These are phyloP conservation scores for Candida sanyaensis DNA, from an alignment of 1,139 yeast species.

Conservation along the genomic window DNA sequence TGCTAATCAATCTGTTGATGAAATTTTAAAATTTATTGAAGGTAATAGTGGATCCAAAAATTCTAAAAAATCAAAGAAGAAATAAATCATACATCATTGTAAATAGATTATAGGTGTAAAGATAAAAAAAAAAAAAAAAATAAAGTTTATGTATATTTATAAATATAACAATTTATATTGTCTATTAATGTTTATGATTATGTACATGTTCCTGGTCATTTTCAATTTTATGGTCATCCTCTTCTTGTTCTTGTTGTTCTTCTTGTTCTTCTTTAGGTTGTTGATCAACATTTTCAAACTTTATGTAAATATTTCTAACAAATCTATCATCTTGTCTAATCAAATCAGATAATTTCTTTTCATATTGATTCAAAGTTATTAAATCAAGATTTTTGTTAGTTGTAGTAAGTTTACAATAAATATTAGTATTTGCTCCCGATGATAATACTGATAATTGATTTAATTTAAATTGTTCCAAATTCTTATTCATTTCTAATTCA, in stretches of 20 bases:
- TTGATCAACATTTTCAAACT: conserved; percentile 14
- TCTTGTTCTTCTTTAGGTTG: conserved; percentile 7
- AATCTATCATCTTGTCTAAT: conserved; percentile 35
- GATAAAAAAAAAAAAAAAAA: conserved; percentile 1
- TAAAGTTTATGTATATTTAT: conserved; percentile 8
- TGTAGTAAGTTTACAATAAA: conserved; percentile 27
- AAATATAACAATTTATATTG: conserved; percentile 1
- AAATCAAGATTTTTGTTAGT: conserved; percentile 20
- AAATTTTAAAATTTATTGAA: conserved; percentile 65
- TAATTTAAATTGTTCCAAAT: conserved; percentile 29
- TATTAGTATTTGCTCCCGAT: conserved; percentile 68
- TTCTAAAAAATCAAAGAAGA: conserved; percentile 15
- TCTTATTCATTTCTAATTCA: conserved; percentile 20
- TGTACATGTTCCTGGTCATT: conserved; percentile 16
- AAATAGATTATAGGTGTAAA: conserved; percentile 2
- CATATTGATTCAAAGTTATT: conserved; percentile 29
- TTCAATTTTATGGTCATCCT: conserved; percentile 12
- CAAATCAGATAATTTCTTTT: conserved; percentile 23
- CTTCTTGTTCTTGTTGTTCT: conserved; percentile 4
- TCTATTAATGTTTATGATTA: conserved; percentile 12
- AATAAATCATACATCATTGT: conserved; percentile 7
- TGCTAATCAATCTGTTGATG: conserved; percentile 65
- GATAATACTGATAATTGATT: conserved; percentile 57
- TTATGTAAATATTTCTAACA: conserved; percentile 31
- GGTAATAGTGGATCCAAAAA: conserved; percentile 35